Evolutionary conservation across 306 rosid species (phyloP).

Genomic region (Prunus mira): DNA sequence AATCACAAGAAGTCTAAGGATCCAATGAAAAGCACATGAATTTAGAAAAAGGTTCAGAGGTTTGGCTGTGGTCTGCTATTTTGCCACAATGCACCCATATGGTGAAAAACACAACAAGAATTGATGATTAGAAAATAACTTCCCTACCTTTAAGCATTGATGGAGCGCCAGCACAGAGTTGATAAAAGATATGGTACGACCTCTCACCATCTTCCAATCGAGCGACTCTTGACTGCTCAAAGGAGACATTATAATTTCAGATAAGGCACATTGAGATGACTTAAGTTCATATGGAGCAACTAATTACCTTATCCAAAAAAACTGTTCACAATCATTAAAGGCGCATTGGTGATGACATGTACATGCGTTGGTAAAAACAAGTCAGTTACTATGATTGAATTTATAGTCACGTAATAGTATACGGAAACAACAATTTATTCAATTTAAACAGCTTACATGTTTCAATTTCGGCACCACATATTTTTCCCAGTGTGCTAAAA

Average conservation of each 20-base stretch:
- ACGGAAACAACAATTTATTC: constrained; percentile 19
- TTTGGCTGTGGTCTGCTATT: background rate
- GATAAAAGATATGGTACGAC: constrained; percentile 89
- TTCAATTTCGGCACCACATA: constrained; percentile 80
- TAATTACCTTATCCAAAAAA: constrained; percentile 83
- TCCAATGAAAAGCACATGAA: background rate
- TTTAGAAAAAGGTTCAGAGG: background rate
- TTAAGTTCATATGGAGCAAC: constrained; percentile 25
- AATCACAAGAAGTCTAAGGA: background rate
- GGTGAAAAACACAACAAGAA: background rate
- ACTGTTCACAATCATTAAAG: constrained; percentile 40
- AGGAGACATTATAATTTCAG: constrained; percentile 30
- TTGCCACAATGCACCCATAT: background rate
- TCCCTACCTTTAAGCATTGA: constrained; percentile 66
- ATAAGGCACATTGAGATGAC: constrained; percentile 26
- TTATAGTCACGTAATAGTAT: constrained; percentile 16
- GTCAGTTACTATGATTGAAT: constrained; percentile 38
- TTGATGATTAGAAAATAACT: background rate
- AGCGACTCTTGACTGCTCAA: constrained; percentile 87
- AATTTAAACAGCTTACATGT: constrained; percentile 63
- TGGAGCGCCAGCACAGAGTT: constrained; percentile 91
- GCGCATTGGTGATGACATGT: constrained; percentile 35
- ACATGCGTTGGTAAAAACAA: constrained; percentile 32
- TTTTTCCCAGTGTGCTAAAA: constrained; percentile 67
- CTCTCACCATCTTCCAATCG: constrained; percentile 70